Percentiles rank a stretch among this genome's conserved stretches.
These are phyloP conservation scores for Mixia osmundae DNA, from an alignment of 1,284 basidiomycete genomes.

Conservation along the genomic window DNA sequence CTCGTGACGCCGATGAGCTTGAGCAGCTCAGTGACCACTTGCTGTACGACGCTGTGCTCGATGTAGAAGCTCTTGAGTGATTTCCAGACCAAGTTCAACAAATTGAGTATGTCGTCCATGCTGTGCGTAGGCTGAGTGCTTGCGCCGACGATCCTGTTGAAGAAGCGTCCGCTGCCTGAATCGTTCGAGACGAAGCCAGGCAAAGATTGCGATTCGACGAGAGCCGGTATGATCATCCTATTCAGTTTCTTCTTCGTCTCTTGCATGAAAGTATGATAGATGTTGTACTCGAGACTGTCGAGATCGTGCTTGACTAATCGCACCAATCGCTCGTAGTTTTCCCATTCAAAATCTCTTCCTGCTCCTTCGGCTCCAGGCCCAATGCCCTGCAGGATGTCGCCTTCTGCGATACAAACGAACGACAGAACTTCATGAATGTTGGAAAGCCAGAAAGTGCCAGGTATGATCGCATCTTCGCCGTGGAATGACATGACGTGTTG, in stretches of 20 bases:
- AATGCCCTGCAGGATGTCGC: slow-evolving; percentile 92
- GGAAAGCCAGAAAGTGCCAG: slow-evolving; percentile 96
- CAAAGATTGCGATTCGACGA: slow-evolving; percentile 91
- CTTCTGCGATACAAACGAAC: slow-evolving; percentile 94
- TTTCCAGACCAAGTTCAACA: slow-evolving; percentile 97
- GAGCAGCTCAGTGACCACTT: slow-evolving; percentile 85
- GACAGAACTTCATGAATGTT: slow-evolving; percentile 99
- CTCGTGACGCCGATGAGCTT: slow-evolving; percentile 92
- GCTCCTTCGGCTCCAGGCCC: slow-evolving; percentile 74
- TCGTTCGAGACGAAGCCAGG: slow-evolving; percentile 96
- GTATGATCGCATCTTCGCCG: slow-evolving; percentile 83
- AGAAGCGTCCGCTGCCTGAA: slow-evolving; percentile 57
- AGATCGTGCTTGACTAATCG: slow-evolving; percentile 96
- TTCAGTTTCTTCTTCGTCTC: slow-evolving; percentile 90
- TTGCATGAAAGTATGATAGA: slow-evolving; percentile 98
- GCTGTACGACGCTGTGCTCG: slow-evolving; percentile 92
- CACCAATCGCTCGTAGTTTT: slow-evolving; percentile 85
- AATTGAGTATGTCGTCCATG: slow-evolving; percentile 95
- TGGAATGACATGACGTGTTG: slow-evolving; percentile 82
- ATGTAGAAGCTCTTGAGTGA: slow-evolving; percentile 96
- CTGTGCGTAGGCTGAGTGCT: slow-evolving; percentile 71
- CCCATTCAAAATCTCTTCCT: slow-evolving; percentile 84
- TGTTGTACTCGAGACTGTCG: slow-evolving; percentile 95
- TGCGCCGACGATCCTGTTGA: slow-evolving; percentile 72
- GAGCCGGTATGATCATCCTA: slow-evolving; percentile 96